Evolutionary conservation across 2,329 filamentous ascomycete species (phyloP).

Genomic region (Knoxdaviesia capensis): DNA sequence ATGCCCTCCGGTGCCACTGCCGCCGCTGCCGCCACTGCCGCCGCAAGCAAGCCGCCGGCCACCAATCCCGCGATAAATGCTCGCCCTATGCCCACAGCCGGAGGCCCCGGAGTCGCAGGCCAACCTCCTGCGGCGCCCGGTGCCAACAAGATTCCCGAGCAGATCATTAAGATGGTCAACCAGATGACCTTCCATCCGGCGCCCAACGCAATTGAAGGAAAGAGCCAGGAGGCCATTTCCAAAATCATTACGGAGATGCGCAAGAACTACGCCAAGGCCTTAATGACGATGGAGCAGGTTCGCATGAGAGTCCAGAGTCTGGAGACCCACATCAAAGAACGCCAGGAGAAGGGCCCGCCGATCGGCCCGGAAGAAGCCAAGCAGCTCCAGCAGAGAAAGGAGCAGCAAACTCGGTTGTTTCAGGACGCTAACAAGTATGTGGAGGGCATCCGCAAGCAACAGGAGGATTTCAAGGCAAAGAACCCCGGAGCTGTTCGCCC

Average conservation of each 20-base stretch:
- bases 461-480: slow-evolving; percentile 13
- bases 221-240: slow-evolving; percentile 17
- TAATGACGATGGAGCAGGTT: slow-evolving; percentile 27
- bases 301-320: slow-evolving; percentile 19
- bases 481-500: slow-evolving; percentile 5
- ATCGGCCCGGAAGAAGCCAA: slow-evolving; percentile 26
- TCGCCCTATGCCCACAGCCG: too few relatives aligned
- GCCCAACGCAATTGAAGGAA: slow-evolving; percentile 19
- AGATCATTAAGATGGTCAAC: slow-evolving; percentile 25
- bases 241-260: slow-evolving; percentile 29
- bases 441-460: slow-evolving; percentile 24
- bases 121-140: background rate
- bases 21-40: slow-evolving; percentile 1
- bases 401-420: slow-evolving; percentile 22
- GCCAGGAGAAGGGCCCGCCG: slow-evolving; percentile 20
- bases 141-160: slow-evolving; percentile 17
- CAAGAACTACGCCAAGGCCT: slow-evolving; percentile 23
- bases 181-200: slow-evolving; percentile 26
- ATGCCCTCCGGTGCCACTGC: background rate
- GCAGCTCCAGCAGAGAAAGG: slow-evolving; percentile 21
- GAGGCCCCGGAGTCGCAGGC: too few relatives aligned
- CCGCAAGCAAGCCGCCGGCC: slow-evolving; percentile 2
- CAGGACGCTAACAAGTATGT: slow-evolving; percentile 26
- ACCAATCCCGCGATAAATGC: too few relatives aligned
- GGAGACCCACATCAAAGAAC: slow-evolving; percentile 21